These are phyloP conservation scores for Globisporangium cederbergense DNA, from an alignment of 352 stramenopile species.

Conservation along the genomic window DNA sequence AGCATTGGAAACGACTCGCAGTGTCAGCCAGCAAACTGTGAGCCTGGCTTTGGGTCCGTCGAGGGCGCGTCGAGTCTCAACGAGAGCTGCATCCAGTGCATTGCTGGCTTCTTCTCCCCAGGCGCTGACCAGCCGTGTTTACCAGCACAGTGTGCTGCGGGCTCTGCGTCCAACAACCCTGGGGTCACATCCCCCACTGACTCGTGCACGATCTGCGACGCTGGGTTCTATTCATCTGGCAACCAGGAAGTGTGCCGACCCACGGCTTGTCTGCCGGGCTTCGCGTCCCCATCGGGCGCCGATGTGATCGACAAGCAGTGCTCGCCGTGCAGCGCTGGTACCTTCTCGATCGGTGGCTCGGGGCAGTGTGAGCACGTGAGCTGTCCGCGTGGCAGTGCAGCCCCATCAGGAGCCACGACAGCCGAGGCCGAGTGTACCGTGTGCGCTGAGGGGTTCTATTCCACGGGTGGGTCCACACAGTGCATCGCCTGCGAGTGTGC, in stretches of 20 bases:
- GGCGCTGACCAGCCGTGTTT: conserved; percentile 27
- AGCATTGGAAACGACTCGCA: conserved; percentile 23
- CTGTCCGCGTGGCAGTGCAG: conserved; percentile 32
- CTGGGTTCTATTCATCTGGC: conserved; percentile 27
- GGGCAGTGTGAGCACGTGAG: conserved; percentile 32
- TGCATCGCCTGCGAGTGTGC: conserved; percentile 40
- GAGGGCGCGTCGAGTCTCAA: conserved; percentile 25
- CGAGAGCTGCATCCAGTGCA: conserved; percentile 27
- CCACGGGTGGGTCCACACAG: conserved; percentile 40
- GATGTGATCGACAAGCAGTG: conserved; percentile 39
- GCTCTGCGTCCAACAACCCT: conserved; percentile 26
- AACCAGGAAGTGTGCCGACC: conserved; percentile 23
- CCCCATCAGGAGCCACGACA: conserved; percentile 27
- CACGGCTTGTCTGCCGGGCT: conserved; percentile 32
- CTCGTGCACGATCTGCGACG: conserved; percentile 31
- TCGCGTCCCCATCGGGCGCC: conserved; percentile 33
- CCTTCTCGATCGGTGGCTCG: conserved; percentile 32
- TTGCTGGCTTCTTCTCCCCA: conserved; percentile 32
- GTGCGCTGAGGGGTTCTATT: conserved; percentile 46
- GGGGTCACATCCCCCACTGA: conserved; percentile 20
- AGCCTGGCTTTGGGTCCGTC: conserved; percentile 28
- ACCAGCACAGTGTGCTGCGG: conserved; percentile 24
- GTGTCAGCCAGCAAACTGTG: conserved; percentile 30
- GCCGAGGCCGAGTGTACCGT: conserved; percentile 27
- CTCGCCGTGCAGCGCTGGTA: conserved; percentile 30